A percentile compares a stretch with the other conserved stretches of the same genome.
Conservation (phyloP, 352 stramenopile species). For the Peronospora destructor region DNA sequence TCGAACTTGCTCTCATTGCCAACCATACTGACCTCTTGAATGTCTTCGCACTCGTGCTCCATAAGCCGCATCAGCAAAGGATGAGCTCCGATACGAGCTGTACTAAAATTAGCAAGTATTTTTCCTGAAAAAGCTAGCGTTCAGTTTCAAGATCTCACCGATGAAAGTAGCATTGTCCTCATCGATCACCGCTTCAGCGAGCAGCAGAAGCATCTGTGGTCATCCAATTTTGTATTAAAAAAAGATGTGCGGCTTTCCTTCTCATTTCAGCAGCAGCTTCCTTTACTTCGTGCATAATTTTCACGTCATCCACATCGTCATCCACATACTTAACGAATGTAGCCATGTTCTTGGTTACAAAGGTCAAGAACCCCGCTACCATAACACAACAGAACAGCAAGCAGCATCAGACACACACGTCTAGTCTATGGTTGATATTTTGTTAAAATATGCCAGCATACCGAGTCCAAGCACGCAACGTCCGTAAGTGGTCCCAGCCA, state of each 20-base stretch:
- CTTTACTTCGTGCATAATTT: slow-evolving; percentile 34
- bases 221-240: neutral
- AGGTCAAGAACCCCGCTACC: slow-evolving; percentile 62
- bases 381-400: slow-evolving; percentile 1
- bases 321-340: slow-evolving; percentile 32
- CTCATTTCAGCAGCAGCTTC: neutral
- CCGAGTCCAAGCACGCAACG: slow-evolving; percentile 71
- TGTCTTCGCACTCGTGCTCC: slow-evolving; percentile 67
- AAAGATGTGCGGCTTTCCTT: too few species aligned
- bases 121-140: neutral
- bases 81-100: slow-evolving; percentile 62
- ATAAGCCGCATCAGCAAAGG: slow-evolving; percentile 64
- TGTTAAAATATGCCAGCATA: slow-evolving; percentile 12
- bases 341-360: slow-evolving; percentile 39
- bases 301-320: slow-evolving; percentile 25
- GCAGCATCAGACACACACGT: slow-evolving; percentile 1
- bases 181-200: slow-evolving; percentile 55
- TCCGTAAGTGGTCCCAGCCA: slow-evolving; percentile 42
- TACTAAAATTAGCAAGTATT: slow-evolving; percentile 2
- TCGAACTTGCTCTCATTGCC: neutral
- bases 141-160: slow-evolving; percentile 28
- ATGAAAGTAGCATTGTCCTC: slow-evolving; percentile 79
- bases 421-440: neutral
- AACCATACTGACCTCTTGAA: slow-evolving; percentile 47
- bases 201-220: slow-evolving; percentile 17